A percentile compares a stretch with the other conserved stretches of the same genome.
These are phyloP conservation scores for Teratosphaeria pseudoeucalypti DNA, from an alignment of 2,329 filamentous ascomycete species.

Conservation along the genomic window DNA sequence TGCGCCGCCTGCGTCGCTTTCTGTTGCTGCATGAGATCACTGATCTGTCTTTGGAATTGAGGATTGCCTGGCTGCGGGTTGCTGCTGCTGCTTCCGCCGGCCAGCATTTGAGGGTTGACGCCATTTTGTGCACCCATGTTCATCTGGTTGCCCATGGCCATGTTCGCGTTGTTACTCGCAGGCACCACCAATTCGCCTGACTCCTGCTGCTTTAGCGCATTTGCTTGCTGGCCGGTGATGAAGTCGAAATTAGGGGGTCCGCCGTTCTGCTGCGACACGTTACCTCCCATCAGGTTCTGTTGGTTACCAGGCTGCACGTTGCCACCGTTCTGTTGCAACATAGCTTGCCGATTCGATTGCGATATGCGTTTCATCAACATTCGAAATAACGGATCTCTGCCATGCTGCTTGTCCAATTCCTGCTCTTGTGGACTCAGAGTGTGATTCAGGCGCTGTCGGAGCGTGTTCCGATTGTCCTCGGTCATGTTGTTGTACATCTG, in stretches of 20 bases:
- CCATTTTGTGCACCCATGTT: slow-evolving; percentile 13
- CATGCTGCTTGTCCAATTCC: neutral
- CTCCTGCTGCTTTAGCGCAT: slow-evolving; percentile 51
- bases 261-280: slow-evolving; percentile 24
- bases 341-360: neutral
- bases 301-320: slow-evolving; percentile 24
- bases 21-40: slow-evolving; percentile 31
- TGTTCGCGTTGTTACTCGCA: slow-evolving; percentile 45
- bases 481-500: slow-evolving; percentile 12
- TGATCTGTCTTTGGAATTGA: slow-evolving; percentile 24
- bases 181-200: slow-evolving; percentile 54
- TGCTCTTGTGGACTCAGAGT: slow-evolving; percentile 1
- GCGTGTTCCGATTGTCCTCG: slow-evolving; percentile 9
- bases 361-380: neutral
- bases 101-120: slow-evolving; percentile 27
- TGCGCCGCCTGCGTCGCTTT: slow-evolving; percentile 25
- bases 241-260: slow-evolving; percentile 35
- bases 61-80: slow-evolving; percentile 7
- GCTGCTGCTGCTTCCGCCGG: slow-evolving; percentile 11
- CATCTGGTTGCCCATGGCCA: slow-evolving; percentile 13
- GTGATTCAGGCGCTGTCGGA: slow-evolving; percentile 6
- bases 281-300: slow-evolving; percentile 27
- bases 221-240: slow-evolving; percentile 50
- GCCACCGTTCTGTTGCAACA: slow-evolving; percentile 6
- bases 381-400: neutral